Conservation (phyloP, 2,329 filamentous ascomycete species). For the Claviceps maximensis region DNA sequence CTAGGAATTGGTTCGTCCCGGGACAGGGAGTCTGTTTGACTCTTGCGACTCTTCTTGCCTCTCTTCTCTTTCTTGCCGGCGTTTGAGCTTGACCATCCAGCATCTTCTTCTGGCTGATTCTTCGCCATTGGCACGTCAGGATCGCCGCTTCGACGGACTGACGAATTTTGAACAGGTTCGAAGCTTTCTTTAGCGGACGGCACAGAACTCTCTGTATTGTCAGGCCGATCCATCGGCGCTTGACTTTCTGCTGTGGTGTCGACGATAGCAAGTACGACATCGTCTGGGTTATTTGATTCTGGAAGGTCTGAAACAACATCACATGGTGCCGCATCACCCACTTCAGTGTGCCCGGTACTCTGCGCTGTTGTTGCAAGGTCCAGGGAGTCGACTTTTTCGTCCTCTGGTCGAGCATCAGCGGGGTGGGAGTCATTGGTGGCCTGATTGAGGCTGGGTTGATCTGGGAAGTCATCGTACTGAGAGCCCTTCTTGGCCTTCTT, state of each 20-base stretch:
- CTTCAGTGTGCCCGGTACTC: slow-evolving; percentile 3
- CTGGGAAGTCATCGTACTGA: slow-evolving; percentile 2
- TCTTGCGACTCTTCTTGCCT: slow-evolving; percentile 8
- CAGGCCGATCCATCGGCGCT: not conserved
- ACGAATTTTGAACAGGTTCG: not conserved
- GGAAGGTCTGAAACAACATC: slow-evolving; percentile 1
- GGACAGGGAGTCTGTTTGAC: slow-evolving; percentile 4
- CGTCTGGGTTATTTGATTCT: not conserved
- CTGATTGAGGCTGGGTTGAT: slow-evolving; percentile 4
- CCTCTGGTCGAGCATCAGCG: slow-evolving; percentile 9
- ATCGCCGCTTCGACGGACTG: slow-evolving; percentile 1
- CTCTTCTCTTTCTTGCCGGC: slow-evolving; percentile 12
- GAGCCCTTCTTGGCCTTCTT: slow-evolving; percentile 5
- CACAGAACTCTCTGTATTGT: slow-evolving; percentile 1
- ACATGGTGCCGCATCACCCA: slow-evolving; percentile 3
- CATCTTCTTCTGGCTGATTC: slow-evolving; percentile 6
- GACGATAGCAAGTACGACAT: not conserved
- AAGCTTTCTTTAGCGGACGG: not conserved
- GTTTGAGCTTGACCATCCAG: slow-evolving; percentile 4
- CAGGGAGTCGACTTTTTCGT: slow-evolving; percentile 5
- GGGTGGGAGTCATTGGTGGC: slow-evolving; percentile 1
- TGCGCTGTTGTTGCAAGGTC: slow-evolving; percentile 7
- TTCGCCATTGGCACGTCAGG: not conserved
- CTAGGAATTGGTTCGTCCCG: not conserved
- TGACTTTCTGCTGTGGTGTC: not conserved